These are phyloP conservation scores for Nyctanthes arbortristis DNA, from an alignment of 257 asterid species.

Conservation along the genomic window DNA sequence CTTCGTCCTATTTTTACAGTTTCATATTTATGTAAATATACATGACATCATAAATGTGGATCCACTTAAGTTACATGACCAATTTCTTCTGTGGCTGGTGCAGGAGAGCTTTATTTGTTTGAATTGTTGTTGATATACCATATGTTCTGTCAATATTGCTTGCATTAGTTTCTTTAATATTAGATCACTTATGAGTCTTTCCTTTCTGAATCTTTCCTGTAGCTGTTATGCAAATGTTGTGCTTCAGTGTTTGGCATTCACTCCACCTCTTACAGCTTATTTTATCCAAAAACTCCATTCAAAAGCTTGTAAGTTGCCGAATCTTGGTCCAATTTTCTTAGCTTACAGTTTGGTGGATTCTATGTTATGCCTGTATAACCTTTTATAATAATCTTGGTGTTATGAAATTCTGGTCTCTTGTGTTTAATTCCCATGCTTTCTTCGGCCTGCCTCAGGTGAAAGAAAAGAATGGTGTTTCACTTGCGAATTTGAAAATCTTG, in stretches of 20 bases:
- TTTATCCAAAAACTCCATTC: slow-evolving; percentile 79
- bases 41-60: neutral
- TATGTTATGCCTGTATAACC: neutral
- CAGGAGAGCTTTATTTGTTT: neutral
- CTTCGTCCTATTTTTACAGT: neutral
- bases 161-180: slow-evolving; percentile 3
- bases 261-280: slow-evolving; percentile 89
- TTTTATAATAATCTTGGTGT: neutral
- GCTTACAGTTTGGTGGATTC: neutral
- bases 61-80: neutral
- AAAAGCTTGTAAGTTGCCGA: slow-evolving; percentile 53
- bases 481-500: slow-evolving; percentile 69
- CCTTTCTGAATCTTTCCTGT: slow-evolving; percentile 32
- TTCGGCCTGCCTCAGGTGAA: slow-evolving; percentile 42
- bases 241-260: slow-evolving; percentile 77
- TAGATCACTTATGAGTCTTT: neutral
- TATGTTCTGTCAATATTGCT: neutral
- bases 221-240: slow-evolving; percentile 92
- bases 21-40: neutral
- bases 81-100: neutral
- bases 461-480: slow-evolving; percentile 73
- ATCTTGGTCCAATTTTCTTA: slow-evolving; percentile 7
- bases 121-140: neutral
- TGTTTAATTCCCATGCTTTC: slow-evolving; percentile 6
- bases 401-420: neutral